Evolutionary conservation across 2,329 filamentous ascomycete species (phyloP).

Genomic region (Claviceps pazoutovae): DNA sequence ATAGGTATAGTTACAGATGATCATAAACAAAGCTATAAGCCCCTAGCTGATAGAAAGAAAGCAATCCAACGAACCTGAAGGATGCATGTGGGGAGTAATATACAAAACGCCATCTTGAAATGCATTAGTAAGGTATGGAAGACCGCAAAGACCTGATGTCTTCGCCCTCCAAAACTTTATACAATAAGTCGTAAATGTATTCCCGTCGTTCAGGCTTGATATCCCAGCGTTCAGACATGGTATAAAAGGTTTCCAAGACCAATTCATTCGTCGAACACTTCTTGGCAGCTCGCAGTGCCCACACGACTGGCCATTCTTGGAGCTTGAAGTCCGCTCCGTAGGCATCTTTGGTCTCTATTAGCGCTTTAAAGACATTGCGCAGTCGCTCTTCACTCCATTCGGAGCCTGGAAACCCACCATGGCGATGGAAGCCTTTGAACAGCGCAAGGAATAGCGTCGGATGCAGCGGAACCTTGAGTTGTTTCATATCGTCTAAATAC

Average conservation of each 20-base stretch:
- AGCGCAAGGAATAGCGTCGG: constrained; percentile 67
- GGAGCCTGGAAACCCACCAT: constrained; percentile 51
- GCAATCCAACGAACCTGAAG: background rate
- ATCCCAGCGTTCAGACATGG: constrained; percentile 33
- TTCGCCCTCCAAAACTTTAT: constrained; percentile 24
- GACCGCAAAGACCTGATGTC: constrained; percentile 15
- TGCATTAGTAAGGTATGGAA: constrained; percentile 12
- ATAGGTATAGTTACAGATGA: background rate
- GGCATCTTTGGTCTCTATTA: constrained; percentile 40
- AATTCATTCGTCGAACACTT: constrained; percentile 39
- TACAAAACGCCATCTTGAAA: background rate
- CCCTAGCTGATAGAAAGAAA: background rate
- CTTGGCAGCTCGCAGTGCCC: constrained; percentile 49
- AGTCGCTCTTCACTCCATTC: constrained; percentile 63
- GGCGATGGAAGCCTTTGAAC: constrained; percentile 65
- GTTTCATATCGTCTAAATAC: constrained; percentile 69
- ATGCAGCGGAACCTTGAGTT: constrained; percentile 52
- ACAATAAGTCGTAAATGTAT: constrained; percentile 33
- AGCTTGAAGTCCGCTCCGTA: constrained; percentile 34
- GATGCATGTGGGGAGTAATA: background rate
- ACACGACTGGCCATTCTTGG: constrained; percentile 46
- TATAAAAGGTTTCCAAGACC: constrained; percentile 40
- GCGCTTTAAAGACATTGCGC: constrained; percentile 50
- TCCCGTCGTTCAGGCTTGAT: constrained; percentile 25
- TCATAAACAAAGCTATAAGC: background rate